These are phyloP conservation scores for Trichoderma erinaceum DNA, from an alignment of 495 filamentous ascomycete species.

Conservation along the genomic window DNA sequence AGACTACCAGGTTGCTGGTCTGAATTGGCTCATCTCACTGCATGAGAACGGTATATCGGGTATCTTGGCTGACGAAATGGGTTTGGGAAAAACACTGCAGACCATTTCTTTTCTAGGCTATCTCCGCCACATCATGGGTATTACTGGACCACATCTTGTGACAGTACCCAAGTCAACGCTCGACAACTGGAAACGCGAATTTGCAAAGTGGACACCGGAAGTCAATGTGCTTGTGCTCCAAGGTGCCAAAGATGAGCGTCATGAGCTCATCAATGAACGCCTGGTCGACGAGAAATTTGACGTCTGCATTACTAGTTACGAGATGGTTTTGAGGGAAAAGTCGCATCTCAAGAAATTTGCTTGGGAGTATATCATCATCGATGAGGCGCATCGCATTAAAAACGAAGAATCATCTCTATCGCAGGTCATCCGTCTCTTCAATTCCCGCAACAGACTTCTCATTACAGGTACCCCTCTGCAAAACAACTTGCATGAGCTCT, in stretches of 20 bases:
- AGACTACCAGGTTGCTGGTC: constrained; percentile 88
- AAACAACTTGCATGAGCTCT: constrained; percentile 99
- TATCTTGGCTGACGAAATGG: constrained; percentile 97
- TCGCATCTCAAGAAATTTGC: constrained; percentile 93
- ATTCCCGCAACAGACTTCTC: constrained; percentile 87
- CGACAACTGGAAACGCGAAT: constrained; percentile 97
- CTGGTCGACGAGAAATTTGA: constrained; percentile 70
- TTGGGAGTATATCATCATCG: constrained; percentile 99
- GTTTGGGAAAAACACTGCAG: constrained; percentile 88
- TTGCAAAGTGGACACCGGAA: constrained; percentile 88
- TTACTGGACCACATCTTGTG: constrained; percentile 87
- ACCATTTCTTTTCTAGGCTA: constrained; percentile 90
- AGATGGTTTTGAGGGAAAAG: constrained; percentile 78
- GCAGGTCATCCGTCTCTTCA: constrained; percentile 95
- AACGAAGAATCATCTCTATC: constrained; percentile 97
- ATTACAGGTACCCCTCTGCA: constrained; percentile 98
- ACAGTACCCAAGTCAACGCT: constrained; percentile 95
- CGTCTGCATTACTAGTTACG: constrained; percentile 40
- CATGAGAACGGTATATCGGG: constrained; percentile 99
- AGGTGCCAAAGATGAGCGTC: constrained; percentile 89
- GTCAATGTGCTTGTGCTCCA: constrained; percentile 92
- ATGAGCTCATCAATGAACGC: constrained; percentile 81
- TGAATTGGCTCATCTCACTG: constrained; percentile 98
- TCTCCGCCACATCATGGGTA: constrained; percentile 79
- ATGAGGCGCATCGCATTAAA: constrained; percentile 98